Evolutionary conservation across 805 yeast species (phyloP).

Genomic region (Lachancea meyersii): DNA sequence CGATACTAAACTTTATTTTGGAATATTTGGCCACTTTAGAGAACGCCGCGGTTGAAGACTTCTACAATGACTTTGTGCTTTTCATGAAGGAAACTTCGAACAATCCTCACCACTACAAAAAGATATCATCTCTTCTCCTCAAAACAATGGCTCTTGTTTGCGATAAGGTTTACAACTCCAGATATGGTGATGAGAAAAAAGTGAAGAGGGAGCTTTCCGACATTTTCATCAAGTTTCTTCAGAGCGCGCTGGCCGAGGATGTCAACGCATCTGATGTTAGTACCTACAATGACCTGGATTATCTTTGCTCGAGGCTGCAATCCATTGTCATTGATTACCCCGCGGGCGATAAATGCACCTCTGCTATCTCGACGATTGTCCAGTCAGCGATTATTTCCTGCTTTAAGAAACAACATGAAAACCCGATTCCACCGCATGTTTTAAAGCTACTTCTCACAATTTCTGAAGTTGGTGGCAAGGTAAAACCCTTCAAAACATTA

Average conservation of each 20-base stretch:
- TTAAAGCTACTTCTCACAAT: slow-evolving; percentile 39
- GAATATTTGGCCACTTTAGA: slow-evolving; percentile 62
- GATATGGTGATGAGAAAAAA: slow-evolving; percentile 56
- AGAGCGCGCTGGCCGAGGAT: slow-evolving; percentile 25
- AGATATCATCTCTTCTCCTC: slow-evolving; percentile 47
- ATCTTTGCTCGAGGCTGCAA: slow-evolving; percentile 16
- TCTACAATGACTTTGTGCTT: slow-evolving; percentile 52
- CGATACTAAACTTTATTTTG: slow-evolving; percentile 48
- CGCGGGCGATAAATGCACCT: slow-evolving; percentile 48
- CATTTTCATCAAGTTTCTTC: slow-evolving; percentile 34
- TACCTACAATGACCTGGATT: slow-evolving; percentile 13
- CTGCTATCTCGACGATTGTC: slow-evolving; percentile 46
- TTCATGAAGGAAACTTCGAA: slow-evolving; percentile 56
- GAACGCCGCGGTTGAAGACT: slow-evolving; percentile 71
- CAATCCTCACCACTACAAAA: slow-evolving; percentile 42
- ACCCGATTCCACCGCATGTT: slow-evolving; percentile 36
- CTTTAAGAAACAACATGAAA: slow-evolving; percentile 39
- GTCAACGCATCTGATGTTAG: slow-evolving; percentile 17
- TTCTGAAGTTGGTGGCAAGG: slow-evolving; percentile 28
- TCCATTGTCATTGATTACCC: slow-evolving; percentile 22
- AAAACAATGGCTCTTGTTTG: slow-evolving; percentile 48
- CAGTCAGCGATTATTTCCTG: slow-evolving; percentile 49
- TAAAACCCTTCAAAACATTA: slow-evolving; percentile 56
- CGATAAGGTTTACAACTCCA: slow-evolving; percentile 49
- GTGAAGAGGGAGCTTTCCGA: slow-evolving; percentile 52